Evolutionary conservation across 2,329 filamentous ascomycete genomes (phyloP).

Genomic region (Colletotrichum tamarilloi): DNA sequence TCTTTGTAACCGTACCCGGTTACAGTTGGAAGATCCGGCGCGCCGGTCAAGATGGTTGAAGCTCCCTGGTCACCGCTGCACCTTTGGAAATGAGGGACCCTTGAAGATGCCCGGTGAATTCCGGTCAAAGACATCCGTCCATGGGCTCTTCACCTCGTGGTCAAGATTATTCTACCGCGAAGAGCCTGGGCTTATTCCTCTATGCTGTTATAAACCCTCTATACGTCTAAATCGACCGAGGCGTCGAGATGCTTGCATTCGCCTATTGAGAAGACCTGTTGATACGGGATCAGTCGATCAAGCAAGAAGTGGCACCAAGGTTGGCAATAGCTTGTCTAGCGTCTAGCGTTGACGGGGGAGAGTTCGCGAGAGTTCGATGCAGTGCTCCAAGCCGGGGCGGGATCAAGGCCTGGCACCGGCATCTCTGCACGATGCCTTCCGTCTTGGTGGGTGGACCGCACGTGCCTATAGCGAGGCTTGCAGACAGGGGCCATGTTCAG

Average conservation of each 20-base stretch:
- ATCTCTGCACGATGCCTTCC: neutral
- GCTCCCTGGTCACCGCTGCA: conserved; percentile 2
- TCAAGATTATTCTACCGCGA: neutral
- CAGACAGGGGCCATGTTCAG: conserved; percentile 12
- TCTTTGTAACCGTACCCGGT: neutral
- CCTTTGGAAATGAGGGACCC: conserved; percentile 2
- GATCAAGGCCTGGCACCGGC: neutral
- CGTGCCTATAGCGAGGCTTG: conserved; percentile 12
- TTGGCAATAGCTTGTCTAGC: conserved; percentile 15
- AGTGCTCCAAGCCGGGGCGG: neutral
- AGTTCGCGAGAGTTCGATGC: neutral
- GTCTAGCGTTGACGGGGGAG: neutral
- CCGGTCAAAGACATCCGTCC: neutral
- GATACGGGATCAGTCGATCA: neutral
- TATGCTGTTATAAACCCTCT: neutral
- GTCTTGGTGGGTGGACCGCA: conserved; percentile 1
- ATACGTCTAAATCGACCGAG: neutral
- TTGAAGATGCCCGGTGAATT: conserved; percentile 14
- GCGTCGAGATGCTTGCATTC: neutral
- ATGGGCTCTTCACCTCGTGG: neutral
- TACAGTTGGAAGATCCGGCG: conserved; percentile 13
- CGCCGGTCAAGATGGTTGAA: conserved; percentile 13
- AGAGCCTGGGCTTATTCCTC: neutral
- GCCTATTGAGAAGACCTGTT: neutral
- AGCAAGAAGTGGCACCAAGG: neutral